phyloP scores from a whole-genome alignment of 2,329 filamentous ascomycete genomes.

The Dactylellina leptospora region DNA sequence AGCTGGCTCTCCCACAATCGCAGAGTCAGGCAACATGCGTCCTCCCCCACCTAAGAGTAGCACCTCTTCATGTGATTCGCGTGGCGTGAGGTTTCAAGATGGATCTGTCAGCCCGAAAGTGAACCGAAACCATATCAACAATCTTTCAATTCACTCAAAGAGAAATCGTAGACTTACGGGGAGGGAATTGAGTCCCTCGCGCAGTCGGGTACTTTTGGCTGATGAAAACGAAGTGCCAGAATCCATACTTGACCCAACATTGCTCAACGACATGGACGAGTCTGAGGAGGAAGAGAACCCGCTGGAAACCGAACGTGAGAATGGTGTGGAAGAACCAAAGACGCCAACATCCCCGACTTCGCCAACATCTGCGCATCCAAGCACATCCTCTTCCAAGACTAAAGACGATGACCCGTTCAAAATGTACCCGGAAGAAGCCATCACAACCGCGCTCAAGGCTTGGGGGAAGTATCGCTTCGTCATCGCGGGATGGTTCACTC shows the following conservation, averaged over 20 bases:
- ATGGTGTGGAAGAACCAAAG: slow-evolving; percentile 11
- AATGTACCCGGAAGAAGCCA: slow-evolving; percentile 62
- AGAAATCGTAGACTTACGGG: slow-evolving; percentile 47
- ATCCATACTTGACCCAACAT: slow-evolving; percentile 47
- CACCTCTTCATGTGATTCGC: slow-evolving; percentile 50
- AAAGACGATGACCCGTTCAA: slow-evolving; percentile 49
- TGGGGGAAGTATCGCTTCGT: slow-evolving; percentile 95
- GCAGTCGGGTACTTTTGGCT: slow-evolving; percentile 52
- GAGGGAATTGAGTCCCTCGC: slow-evolving; percentile 48
- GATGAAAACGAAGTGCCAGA: slow-evolving; percentile 53
- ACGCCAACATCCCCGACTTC: slow-evolving; percentile 37
- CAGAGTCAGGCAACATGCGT: slow-evolving; percentile 46
- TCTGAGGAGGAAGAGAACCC: slow-evolving; percentile 40
- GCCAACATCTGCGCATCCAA: slow-evolving; percentile 36
- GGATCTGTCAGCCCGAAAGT: slow-evolving; percentile 51
- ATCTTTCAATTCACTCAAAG: slow-evolving; percentile 51
- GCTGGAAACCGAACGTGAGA: slow-evolving; percentile 22
- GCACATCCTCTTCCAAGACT: slow-evolving; percentile 43
- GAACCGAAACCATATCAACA: slow-evolving; percentile 53
- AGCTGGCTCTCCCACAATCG: slow-evolving; percentile 42
- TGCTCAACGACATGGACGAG: slow-evolving; percentile 37
- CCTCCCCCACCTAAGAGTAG: slow-evolving; percentile 50
- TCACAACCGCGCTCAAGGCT: slow-evolving; percentile 72
- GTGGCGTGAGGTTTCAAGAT: slow-evolving; percentile 50
- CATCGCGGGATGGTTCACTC: slow-evolving; percentile 95